A percentile compares a stretch with the other conserved stretches of the same genome.
Conservation (phyloP, 305 asterid species). For the Rubia peregrina region DNA sequence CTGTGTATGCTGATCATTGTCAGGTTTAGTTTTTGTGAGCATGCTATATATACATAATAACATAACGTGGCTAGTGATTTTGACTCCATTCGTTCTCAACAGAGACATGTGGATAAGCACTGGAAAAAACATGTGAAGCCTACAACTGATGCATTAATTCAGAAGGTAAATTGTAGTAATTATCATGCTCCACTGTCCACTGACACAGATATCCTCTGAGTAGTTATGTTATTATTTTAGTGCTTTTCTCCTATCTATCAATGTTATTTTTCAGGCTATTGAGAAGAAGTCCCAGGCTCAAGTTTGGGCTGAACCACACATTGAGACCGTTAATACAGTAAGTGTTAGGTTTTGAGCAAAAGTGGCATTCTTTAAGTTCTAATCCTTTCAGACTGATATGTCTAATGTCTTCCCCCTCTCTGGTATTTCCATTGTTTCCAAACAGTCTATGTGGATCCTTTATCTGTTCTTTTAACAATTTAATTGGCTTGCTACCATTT, state of each 20-base stretch:
- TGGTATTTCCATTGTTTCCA: not conserved
- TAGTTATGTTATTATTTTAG: not conserved
- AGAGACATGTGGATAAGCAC: slow-evolving; percentile 59
- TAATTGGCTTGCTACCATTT: not conserved
- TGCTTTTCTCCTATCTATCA: not conserved
- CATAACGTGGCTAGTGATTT: not conserved
- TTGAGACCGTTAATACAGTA: slow-evolving; percentile 65
- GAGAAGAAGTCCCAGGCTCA: slow-evolving; percentile 75
- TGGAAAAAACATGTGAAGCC: slow-evolving; percentile 84
- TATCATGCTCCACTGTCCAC: not conserved
- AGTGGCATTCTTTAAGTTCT: slow-evolving; percentile 4
- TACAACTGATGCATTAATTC: slow-evolving; percentile 42
- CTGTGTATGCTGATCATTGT: slow-evolving; percentile 36
- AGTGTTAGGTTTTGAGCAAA: slow-evolving; percentile 24
- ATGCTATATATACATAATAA: not conserved
- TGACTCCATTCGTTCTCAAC: slow-evolving; percentile 22
- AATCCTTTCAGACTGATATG: not conserved
- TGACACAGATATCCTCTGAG: not conserved
- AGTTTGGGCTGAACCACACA: slow-evolving; percentile 85
- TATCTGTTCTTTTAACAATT: not conserved
- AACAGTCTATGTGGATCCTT: not conserved
- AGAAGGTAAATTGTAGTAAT: slow-evolving; percentile 39
- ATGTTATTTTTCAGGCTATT: slow-evolving; percentile 38
- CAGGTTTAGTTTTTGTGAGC: slow-evolving; percentile 39
- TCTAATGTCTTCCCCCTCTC: not conserved